Conservation (phyloP, 2,329 filamentous ascomycete species). For the Colletotrichum liaoningense region DNA sequence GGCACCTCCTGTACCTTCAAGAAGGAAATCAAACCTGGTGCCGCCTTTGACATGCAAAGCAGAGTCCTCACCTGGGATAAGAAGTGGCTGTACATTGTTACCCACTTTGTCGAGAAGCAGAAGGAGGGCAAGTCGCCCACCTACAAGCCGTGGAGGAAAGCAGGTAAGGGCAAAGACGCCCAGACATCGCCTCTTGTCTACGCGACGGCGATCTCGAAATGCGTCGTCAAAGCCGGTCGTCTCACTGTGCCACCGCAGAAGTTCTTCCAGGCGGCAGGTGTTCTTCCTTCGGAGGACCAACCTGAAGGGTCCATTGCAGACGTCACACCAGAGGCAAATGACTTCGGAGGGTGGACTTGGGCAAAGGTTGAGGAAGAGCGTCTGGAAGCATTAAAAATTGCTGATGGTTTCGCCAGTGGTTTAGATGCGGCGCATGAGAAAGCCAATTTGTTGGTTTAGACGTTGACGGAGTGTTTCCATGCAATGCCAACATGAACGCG, state of each 20-base stretch:
- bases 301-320: neutral
- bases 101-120: slow-evolving; percentile 43
- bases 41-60: slow-evolving; percentile 79
- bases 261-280: slow-evolving; percentile 24
- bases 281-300: neutral
- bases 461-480: neutral
- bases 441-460: slow-evolving; percentile 10
- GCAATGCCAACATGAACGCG: neutral
- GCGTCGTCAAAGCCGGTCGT: slow-evolving; percentile 84
- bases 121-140: slow-evolving; percentile 50
- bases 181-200: slow-evolving; percentile 46
- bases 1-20: slow-evolving; percentile 80
- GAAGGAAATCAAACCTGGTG: slow-evolving; percentile 76
- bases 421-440: slow-evolving; percentile 25
- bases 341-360: slow-evolving; percentile 22
- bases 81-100: slow-evolving; percentile 46
- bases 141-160: slow-evolving; percentile 56
- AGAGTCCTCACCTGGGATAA: slow-evolving; percentile 47
- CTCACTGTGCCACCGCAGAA: slow-evolving; percentile 80
- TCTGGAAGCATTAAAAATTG: slow-evolving; percentile 3
- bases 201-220: slow-evolving; percentile 80
- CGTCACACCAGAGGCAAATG: neutral
- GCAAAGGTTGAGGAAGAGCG: slow-evolving; percentile 26
- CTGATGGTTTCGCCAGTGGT: slow-evolving; percentile 18
- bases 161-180: slow-evolving; percentile 51